Percentiles rank a stretch among this genome's conserved stretches.
These are phyloP conservation scores for Dimargaris xerosporica DNA, from an alignment of 192 early-diverging fungal species.

Conservation along the genomic window DNA sequence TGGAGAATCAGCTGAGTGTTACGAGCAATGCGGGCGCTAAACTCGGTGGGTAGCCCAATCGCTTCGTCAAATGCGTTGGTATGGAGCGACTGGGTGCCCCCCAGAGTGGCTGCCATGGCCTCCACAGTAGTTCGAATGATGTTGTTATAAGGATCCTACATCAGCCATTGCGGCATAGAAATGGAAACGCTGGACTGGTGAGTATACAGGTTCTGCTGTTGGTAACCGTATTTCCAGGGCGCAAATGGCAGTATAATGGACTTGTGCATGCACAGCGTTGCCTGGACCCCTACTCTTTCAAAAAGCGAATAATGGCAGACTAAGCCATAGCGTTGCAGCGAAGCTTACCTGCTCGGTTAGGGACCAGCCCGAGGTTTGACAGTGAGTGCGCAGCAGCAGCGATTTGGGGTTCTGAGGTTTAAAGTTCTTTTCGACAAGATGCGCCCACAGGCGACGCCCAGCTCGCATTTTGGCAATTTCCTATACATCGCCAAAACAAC, in stretches of 20 bases:
- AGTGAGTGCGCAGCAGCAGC: conserved; percentile 73
- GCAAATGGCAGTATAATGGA: too few species aligned
- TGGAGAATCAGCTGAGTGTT: conserved; percentile 86
- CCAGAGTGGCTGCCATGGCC: conserved; percentile 82
- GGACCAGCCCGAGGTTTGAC: conserved; percentile 85
- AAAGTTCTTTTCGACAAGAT: conserved; percentile 67
- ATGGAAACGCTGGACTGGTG: too few species aligned
- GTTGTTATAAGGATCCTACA: conserved; percentile 73
- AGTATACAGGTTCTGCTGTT: too few species aligned
- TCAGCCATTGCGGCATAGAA: too few species aligned
- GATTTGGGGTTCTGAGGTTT: conserved; percentile 63
- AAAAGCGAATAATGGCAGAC: neutral
- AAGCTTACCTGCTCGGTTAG: conserved; percentile 53
- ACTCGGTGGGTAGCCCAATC: conserved; percentile 71
- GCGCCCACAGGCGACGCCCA: conserved; percentile 71
- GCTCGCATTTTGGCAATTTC: conserved; percentile 86
- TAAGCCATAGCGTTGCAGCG: neutral
- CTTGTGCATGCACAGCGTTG: too few species aligned
- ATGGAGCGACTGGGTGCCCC: conserved; percentile 83
- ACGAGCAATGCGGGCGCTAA: conserved; percentile 72
- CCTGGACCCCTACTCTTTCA: too few species aligned
- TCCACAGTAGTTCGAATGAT: conserved; percentile 76
- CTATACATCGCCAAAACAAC: too few species aligned
- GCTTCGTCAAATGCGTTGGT: conserved; percentile 89
- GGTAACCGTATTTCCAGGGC: too few species aligned